Conservation (phyloP, 2,329 filamentous ascomycete species). For the Ophiostoma quercus region DNA sequence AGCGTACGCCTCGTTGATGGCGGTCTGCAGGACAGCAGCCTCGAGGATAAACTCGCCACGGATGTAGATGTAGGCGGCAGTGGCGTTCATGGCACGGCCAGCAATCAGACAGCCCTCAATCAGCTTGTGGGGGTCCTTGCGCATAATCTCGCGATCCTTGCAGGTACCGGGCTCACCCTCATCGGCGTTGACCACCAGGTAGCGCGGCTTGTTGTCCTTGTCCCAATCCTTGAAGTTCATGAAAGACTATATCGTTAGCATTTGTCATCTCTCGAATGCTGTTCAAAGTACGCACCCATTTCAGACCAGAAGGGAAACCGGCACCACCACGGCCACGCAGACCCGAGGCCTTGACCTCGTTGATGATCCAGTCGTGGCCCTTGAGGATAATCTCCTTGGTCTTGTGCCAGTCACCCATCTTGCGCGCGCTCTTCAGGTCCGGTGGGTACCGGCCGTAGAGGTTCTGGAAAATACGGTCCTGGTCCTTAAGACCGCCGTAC, state of each 20-base stretch:
- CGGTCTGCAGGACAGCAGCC: slow-evolving; percentile 84
- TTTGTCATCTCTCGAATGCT: background rate
- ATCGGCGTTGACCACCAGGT: slow-evolving; percentile 96
- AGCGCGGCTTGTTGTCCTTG: slow-evolving; percentile 91
- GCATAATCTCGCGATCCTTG: slow-evolving; percentile 99
- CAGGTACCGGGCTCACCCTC: slow-evolving; percentile 98
- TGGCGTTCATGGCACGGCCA: slow-evolving; percentile 97
- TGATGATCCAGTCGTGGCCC: slow-evolving; percentile 98
- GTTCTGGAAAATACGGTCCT: slow-evolving; percentile 99
- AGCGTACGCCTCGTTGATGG: slow-evolving; percentile 96
- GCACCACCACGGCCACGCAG: slow-evolving; percentile 93
- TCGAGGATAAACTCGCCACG: slow-evolving; percentile 97
- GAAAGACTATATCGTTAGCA: slow-evolving; percentile 63
- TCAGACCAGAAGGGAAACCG: slow-evolving; percentile 95
- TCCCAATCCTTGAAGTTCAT: slow-evolving; percentile 99
- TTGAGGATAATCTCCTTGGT: slow-evolving; percentile 97
- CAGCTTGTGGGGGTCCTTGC: slow-evolving; percentile 98
- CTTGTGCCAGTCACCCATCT: slow-evolving; percentile 98
- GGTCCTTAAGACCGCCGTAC: slow-evolving; percentile 85
- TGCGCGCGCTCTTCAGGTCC: slow-evolving; percentile 89
- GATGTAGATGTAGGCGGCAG: slow-evolving; percentile 98
- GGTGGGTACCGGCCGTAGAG: slow-evolving; percentile 89
- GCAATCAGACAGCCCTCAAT: slow-evolving; percentile 94
- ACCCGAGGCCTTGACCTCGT: slow-evolving; percentile 93
- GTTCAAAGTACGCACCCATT: slow-evolving; percentile 71